Base-by-base conservation (phyloP, 306 rosid genomes). In the Prinsepia uniflora region DNA sequence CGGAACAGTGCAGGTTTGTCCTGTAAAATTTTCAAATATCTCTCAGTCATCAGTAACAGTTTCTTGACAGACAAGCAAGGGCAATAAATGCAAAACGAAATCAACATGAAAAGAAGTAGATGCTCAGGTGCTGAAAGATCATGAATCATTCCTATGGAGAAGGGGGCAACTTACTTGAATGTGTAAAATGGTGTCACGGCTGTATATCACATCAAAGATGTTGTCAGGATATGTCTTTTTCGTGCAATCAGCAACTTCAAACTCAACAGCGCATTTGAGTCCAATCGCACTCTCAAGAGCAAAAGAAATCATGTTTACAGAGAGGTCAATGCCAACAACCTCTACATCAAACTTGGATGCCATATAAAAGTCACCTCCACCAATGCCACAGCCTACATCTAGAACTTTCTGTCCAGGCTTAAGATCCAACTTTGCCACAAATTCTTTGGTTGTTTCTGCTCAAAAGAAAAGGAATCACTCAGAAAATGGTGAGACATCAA, bases 331-430 rank as follows among this genome's bases (percentile, higher is more conserved):
- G 52, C 96, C 99, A 24, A 91, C 87, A 54, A 91, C 97, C 76
- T 91, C 97, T 14, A 82, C 96, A 68, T 86, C 90, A 73, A 83
- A 94, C 22, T 82, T 89, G 67, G 79, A 82, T 41, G 97, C 97
- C 97, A 94, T 89, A 84, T 94, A 94, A 60, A 91, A 91, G 80
- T 91, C 99, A 56, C 96, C 96, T 49, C 97, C 99, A 42, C 99
- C 99, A 65, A 82, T 89, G 65, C 99, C 99, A 79, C 99, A 94
- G 61, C 99, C 97, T 63, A 94, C 97, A 81, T 94, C 99, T 11
- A 94, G 83, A 65, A 94, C 92, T 72, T 86, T 87, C 84, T 91
- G 97, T 34, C 88, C 92, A 66, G 91, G 83, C 82, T 83, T 79
- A 10, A 94, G 92, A n/a, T 76, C 92, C 77, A 91, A 82, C 87